A percentile compares a stretch with the other conserved stretches of the same genome.
phyloP scores from a whole-genome alignment of 2,329 filamentous ascomycete species.

The Lecanicillium sp. region DNA sequence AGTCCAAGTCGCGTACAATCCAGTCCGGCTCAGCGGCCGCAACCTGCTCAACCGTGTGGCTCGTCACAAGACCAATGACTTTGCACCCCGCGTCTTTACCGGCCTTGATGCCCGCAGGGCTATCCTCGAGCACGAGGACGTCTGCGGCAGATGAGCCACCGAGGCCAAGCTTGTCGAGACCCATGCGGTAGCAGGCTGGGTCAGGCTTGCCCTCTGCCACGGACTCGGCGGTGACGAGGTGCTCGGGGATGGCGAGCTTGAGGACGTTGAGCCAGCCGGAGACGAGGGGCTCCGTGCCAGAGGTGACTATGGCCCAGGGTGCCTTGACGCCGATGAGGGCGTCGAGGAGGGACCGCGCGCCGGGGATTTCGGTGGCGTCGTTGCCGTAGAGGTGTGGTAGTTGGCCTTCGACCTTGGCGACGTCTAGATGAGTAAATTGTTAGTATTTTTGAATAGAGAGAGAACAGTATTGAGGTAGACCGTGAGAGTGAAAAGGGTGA shows the following conservation, averaged over 20 bases:
- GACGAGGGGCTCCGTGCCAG: conserved; percentile 60
- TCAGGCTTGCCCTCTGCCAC: conserved; percentile 70
- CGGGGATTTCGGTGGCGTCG: conserved; percentile 79
- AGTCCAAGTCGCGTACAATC: conserved; percentile 72
- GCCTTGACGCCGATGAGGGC: conserved; percentile 52
- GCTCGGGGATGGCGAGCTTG: conserved; percentile 53
- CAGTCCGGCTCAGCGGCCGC: conserved; percentile 74
- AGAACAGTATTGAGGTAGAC: not conserved
- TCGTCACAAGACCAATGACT: conserved; percentile 78
- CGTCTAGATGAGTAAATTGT: conserved; percentile 44
- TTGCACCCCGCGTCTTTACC: conserved; percentile 81
- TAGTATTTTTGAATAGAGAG: not conserved
- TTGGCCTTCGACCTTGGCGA: conserved; percentile 66
- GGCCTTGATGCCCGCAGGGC: conserved; percentile 73
- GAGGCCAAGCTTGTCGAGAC: conserved; percentile 51
- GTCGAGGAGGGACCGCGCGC: conserved; percentile 63
- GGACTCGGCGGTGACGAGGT: conserved; percentile 68
- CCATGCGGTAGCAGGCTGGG: conserved; percentile 64
- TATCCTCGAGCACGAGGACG: conserved; percentile 79
- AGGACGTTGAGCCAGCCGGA: conserved; percentile 64
- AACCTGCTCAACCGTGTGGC: conserved; percentile 67
- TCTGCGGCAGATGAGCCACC: conserved; percentile 32
- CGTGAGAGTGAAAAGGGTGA: not conserved
- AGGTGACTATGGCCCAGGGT: conserved; percentile 83
- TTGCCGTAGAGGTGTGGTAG: conserved; percentile 70